A percentile compares a stretch with the other conserved stretches of the same genome.
phyloP scores from a whole-genome alignment of 2,329 filamentous ascomycete genomes.

The Cordyceps militaris region DNA sequence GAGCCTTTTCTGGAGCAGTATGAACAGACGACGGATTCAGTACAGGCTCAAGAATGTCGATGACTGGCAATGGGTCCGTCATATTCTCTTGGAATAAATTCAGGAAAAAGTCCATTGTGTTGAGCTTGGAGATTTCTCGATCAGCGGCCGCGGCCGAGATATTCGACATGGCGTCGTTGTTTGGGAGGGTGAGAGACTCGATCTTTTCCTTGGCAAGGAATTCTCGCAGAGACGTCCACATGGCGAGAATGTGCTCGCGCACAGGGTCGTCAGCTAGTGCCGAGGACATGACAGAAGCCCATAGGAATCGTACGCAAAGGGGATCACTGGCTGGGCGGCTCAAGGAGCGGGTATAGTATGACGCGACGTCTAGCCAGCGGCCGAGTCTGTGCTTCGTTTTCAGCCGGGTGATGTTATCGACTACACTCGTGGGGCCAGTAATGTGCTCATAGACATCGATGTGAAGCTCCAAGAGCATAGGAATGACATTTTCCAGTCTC shows the following conservation, averaged over 20 bases:
- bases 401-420: constrained; percentile 40
- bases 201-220: constrained; percentile 36
- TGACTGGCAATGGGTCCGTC: constrained; percentile 73
- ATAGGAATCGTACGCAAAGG: constrained; percentile 47
- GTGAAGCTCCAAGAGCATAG: constrained; percentile 56
- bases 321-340: constrained; percentile 28
- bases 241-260: constrained; percentile 49
- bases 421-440: constrained; percentile 49
- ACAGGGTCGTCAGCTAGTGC: constrained; percentile 46
- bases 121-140: constrained; percentile 83
- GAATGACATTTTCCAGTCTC: constrained; percentile 38
- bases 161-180: constrained; percentile 84
- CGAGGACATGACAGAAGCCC: constrained; percentile 48
- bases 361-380: constrained; percentile 46
- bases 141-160: constrained; percentile 79
- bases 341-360: constrained; percentile 35
- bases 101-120: constrained; percentile 93
- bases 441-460: constrained; percentile 54
- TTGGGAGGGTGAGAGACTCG: constrained; percentile 56
- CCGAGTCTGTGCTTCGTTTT: constrained; percentile 44
- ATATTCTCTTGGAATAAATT: constrained; percentile 80
- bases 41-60: constrained; percentile 88
- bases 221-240: constrained; percentile 53
- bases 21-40: constrained; percentile 63
- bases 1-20: constrained; percentile 13